phyloP scores from a whole-genome alignment of 1,284 basidiomycete genomes.

The Heliocybe sulcata region DNA sequence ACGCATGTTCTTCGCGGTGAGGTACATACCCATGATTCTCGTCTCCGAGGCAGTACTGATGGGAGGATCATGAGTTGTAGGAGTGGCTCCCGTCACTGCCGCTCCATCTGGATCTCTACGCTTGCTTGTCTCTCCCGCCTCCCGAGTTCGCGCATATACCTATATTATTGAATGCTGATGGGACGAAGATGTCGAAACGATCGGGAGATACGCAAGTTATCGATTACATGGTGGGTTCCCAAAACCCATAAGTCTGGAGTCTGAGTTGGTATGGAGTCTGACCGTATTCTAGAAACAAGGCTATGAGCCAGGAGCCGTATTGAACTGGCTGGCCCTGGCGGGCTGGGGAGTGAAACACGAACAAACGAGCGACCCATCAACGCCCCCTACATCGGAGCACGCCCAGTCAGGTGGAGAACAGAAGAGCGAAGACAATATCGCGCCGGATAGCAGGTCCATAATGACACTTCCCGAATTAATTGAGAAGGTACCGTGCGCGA shows the following conservation, averaged over 20 bases:
- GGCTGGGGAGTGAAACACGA: constrained; percentile 75
- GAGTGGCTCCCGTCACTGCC: constrained; percentile 98
- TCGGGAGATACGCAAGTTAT: constrained; percentile 85
- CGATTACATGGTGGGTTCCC: constrained; percentile 68
- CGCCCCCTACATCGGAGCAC: constrained; percentile 12
- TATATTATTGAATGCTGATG: constrained; percentile 84
- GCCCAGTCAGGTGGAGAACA: constrained; percentile 1
- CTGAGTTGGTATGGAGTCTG: not conserved
- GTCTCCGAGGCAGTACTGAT: not conserved
- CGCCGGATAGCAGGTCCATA: constrained; percentile 58
- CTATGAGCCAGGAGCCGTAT: constrained; percentile 85
- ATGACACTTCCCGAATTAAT: constrained; percentile 64
- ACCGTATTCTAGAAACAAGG: constrained; percentile 48
- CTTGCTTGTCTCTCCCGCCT: constrained; percentile 62
- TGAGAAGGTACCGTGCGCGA: constrained; percentile 37
- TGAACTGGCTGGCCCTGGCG: constrained; percentile 91
- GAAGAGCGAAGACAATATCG: constrained; percentile 17
- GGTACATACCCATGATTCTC: constrained; percentile 32
- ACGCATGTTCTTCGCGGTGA: constrained; percentile 95
- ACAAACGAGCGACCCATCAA: constrained; percentile 8
- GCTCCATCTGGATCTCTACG: constrained; percentile 87
- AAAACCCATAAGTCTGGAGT: not conserved
- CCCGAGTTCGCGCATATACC: constrained; percentile 92
- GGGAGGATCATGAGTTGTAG: constrained; percentile 25
- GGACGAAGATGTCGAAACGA: constrained; percentile 92